These are phyloP conservation scores for Ophiorrhiza pumila DNA, from an alignment of 257 asterid genomes.

Conservation along the genomic window DNA sequence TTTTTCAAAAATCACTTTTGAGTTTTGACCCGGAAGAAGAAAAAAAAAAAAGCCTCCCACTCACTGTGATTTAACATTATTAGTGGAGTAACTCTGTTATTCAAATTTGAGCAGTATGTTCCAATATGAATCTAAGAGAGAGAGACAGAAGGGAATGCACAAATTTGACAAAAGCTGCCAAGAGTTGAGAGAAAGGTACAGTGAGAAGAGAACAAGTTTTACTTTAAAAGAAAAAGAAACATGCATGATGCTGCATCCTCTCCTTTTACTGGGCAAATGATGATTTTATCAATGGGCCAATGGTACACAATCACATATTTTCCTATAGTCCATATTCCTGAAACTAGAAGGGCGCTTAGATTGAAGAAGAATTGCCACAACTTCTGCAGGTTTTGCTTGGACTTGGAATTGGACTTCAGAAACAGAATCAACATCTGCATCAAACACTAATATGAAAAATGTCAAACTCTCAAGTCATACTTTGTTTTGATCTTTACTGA, in stretches of 20 bases:
- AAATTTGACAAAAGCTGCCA: not conserved
- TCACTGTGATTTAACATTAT: no score
- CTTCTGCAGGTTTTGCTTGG: conserved; percentile 2
- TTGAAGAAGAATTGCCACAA: not conserved
- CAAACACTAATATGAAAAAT: not conserved
- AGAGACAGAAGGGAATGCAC: not conserved
- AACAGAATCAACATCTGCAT: not conserved
- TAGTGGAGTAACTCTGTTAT: no score
- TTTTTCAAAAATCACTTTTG: no score
- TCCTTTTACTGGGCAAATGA: not conserved
- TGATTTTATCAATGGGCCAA: not conserved
- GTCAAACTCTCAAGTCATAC: not conserved
- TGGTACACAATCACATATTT: not conserved
- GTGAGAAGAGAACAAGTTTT: no score
- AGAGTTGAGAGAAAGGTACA: no score
- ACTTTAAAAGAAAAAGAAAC: not conserved
- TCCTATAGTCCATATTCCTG: not conserved
- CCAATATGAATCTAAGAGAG: no score
- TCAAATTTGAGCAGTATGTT: no score
- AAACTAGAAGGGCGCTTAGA: not conserved
- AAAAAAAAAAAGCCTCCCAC: no score
- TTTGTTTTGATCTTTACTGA: no score
- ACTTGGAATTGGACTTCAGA: not conserved
- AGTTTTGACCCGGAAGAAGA: no score
- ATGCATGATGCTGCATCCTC: no score